These are phyloP conservation scores for Ceraceosorus bombacis DNA, from an alignment of 1,284 basidiomycete species.

Conservation along the genomic window DNA sequence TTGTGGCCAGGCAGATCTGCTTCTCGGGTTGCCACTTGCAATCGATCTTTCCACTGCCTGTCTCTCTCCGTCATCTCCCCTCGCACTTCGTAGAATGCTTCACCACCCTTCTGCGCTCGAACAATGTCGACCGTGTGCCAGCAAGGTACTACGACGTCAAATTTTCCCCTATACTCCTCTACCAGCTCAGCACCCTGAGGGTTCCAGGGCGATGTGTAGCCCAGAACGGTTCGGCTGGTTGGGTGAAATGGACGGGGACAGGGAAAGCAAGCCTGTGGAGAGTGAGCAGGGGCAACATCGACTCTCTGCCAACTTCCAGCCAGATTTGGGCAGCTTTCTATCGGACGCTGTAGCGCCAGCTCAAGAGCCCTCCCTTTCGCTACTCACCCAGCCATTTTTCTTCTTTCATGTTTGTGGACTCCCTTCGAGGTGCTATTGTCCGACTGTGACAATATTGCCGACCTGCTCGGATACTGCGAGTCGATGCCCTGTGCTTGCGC, in stretches of 20 bases:
- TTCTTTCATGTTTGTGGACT: too few relatives aligned
- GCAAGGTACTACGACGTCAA: conserved; percentile 26
- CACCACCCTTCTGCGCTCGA: background rate
- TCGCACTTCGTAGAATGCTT: conserved; percentile 18
- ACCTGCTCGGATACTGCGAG: too few relatives aligned
- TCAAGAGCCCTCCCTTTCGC: too few relatives aligned
- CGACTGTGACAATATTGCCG: too few relatives aligned
- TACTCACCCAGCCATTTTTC: too few relatives aligned
- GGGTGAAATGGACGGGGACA: background rate
- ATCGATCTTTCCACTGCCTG: conserved; percentile 14
- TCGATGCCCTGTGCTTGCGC: too few relatives aligned
- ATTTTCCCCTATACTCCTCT: conserved; percentile 16
- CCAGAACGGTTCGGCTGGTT: conserved; percentile 15
- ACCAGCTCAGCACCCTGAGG: conserved; percentile 14
- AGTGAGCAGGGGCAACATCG: too few relatives aligned
- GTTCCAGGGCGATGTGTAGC: conserved; percentile 36
- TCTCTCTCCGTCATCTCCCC: conserved; percentile 18
- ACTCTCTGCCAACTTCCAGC: too few relatives aligned
- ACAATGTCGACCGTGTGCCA: conserved; percentile 27
- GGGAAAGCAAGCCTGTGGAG: too few relatives aligned
- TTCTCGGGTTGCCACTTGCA: conserved; percentile 2
- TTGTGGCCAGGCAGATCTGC: background rate
- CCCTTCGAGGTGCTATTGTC: too few relatives aligned
- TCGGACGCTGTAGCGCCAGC: too few relatives aligned
- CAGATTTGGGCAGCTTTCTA: too few relatives aligned